These are phyloP conservation scores for Trichophyton schoenleinii DNA, from an alignment of 2,329 filamentous ascomycete genomes.

Conservation along the genomic window DNA sequence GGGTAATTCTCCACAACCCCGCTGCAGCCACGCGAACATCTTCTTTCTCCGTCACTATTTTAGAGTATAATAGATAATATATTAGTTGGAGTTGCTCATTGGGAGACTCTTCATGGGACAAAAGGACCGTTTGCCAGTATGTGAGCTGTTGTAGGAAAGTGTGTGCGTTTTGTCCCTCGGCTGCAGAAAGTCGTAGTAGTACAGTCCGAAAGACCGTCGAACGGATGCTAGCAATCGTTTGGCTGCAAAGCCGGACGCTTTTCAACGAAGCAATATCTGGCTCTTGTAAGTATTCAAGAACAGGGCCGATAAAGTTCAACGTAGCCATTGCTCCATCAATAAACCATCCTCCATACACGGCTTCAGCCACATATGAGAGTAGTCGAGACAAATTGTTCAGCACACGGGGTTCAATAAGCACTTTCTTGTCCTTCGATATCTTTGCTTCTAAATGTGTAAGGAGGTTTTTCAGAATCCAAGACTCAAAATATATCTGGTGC, in stretches of 20 bases:
- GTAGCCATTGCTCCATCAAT: constrained; percentile 72
- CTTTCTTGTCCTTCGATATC: constrained; percentile 57
- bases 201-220: constrained; percentile 66
- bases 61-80: constrained; percentile 86
- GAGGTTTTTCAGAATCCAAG: constrained; percentile 67
- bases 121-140: constrained; percentile 89
- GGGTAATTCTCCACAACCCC: constrained; percentile 76
- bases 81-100: constrained; percentile 73
- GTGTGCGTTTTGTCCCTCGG: constrained; percentile 58
- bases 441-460: constrained; percentile 58
- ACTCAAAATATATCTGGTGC: constrained; percentile 90
- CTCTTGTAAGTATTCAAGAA: constrained; percentile 79
- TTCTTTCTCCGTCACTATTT: constrained; percentile 59
- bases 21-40: constrained; percentile 63
- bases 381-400: constrained; percentile 79
- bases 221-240: constrained; percentile 65
- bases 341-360: constrained; percentile 94
- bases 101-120: constrained; percentile 64
- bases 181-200: constrained; percentile 69
- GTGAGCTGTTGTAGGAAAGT: constrained; percentile 71
- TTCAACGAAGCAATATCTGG: constrained; percentile 72
- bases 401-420: constrained; percentile 67
- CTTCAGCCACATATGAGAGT: constrained; percentile 68
- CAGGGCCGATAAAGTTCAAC: constrained; percentile 71
- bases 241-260: constrained; percentile 78